phyloP scores from a whole-genome alignment of 2,329 filamentous ascomycete species.

The Akanthomyces dipterigenus region DNA sequence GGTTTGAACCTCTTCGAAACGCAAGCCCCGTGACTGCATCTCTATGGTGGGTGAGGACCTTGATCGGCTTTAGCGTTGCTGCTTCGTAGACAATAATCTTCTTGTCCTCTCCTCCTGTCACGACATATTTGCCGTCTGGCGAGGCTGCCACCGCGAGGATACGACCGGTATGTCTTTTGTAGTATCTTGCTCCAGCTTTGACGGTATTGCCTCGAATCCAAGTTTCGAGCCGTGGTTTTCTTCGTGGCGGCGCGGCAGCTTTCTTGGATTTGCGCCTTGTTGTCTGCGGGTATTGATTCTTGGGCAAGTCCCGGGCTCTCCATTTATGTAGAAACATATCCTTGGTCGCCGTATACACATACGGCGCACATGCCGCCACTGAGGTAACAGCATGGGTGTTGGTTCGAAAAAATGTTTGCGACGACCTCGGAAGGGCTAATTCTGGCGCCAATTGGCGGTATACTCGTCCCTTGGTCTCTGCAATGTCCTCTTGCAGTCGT shows the following conservation, averaged over 20 bases:
- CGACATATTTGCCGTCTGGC: slow-evolving; percentile 82
- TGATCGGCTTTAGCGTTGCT: slow-evolving; percentile 66
- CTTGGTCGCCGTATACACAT: slow-evolving; percentile 82
- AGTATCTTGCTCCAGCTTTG: slow-evolving; percentile 56
- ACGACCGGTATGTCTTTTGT: slow-evolving; percentile 68
- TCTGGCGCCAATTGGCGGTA: slow-evolving; percentile 73
- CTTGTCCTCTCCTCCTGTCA: slow-evolving; percentile 79
- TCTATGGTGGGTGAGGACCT: slow-evolving; percentile 85
- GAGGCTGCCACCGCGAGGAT: slow-evolving; percentile 85
- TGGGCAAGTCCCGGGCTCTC: slow-evolving; percentile 64
- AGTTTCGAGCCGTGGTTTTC: slow-evolving; percentile 55
- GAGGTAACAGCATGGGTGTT: slow-evolving; percentile 74
- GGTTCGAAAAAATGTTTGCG: slow-evolving; percentile 67
- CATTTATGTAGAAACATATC: slow-evolving; percentile 84
- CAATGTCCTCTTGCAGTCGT: slow-evolving; percentile 81
- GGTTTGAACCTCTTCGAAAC: slow-evolving; percentile 82
- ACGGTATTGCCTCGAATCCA: slow-evolving; percentile 56
- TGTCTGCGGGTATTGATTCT: slow-evolving; percentile 53
- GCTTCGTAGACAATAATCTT: slow-evolving; percentile 86
- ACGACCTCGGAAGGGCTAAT: slow-evolving; percentile 61
- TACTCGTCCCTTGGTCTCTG: slow-evolving; percentile 83
- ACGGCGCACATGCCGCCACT: slow-evolving; percentile 71
- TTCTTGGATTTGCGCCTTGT: slow-evolving; percentile 54
- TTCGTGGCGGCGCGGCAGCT: slow-evolving; percentile 49
- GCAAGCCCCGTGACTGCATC: slow-evolving; percentile 78